Conservation (phyloP, 257 asterid genomes). For the Orobanche coerulescens region DNA sequence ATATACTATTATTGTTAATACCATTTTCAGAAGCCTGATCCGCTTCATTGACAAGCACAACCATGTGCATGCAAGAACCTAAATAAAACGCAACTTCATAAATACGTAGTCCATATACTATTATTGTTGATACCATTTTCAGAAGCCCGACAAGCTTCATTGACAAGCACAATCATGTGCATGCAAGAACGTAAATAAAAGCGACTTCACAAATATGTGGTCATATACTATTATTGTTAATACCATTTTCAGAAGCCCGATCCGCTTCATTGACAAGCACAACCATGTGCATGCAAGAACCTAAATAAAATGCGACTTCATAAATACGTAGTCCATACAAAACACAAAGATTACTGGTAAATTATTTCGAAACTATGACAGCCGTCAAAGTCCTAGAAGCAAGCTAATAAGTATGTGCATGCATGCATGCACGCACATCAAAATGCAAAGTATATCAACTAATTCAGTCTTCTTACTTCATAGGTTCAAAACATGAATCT, state of each 20-base stretch:
- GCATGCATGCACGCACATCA: not conserved
- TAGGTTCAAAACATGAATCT: not conserved
- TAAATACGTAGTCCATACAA: not conserved
- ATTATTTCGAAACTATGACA: not conserved
- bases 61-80: conserved; percentile 5
- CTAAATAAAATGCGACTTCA: conserved; percentile 6
- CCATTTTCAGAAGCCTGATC: not conserved
- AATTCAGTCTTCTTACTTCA: not conserved
- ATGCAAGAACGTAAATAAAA: too few species aligned
- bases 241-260: not conserved
- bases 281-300: conserved; percentile 1
- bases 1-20: not conserved
- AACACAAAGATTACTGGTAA: not conserved
- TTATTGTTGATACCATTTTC: too few species aligned
- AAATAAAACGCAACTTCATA: conserved; percentile 5
- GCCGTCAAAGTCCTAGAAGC: not conserved
- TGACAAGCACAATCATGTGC: too few species aligned
- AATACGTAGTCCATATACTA: not conserved
- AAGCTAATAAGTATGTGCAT: conserved; percentile 2
- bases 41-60: too few species aligned
- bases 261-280: too few species aligned
- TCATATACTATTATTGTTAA: not conserved
- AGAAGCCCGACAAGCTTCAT: too few species aligned
- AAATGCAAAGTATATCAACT: not conserved
- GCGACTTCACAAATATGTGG: too few species aligned